These are phyloP conservation scores for Colletotrichum melonis DNA, from an alignment of 2,329 filamentous ascomycete species.

Conservation along the genomic window DNA sequence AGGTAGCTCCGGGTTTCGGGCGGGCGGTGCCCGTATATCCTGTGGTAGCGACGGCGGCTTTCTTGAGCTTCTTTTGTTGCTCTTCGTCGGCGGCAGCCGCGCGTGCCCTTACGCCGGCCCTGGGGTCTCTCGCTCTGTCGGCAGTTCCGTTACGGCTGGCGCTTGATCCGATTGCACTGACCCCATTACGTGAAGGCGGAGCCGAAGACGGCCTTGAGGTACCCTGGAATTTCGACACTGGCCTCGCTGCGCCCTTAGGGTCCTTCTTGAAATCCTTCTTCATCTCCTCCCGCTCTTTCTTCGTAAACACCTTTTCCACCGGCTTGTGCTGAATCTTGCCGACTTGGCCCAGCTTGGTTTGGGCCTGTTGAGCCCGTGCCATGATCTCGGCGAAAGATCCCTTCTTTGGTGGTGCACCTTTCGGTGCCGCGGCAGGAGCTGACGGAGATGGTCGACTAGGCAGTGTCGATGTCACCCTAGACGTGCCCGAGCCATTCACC, in stretches of 20 bases:
- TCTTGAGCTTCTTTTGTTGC: slow-evolving; percentile 69
- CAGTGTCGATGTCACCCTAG: slow-evolving; percentile 8
- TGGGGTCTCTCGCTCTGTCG: slow-evolving; percentile 39
- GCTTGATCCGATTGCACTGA: slow-evolving; percentile 36
- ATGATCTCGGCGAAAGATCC: slow-evolving; percentile 81
- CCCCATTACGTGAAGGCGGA: slow-evolving; percentile 9
- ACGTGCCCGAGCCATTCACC: slow-evolving; percentile 11
- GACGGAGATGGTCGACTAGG: slow-evolving; percentile 43
- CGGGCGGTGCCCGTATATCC: slow-evolving; percentile 75
- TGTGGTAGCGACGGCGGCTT: slow-evolving; percentile 70
- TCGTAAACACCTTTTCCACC: slow-evolving; percentile 71
- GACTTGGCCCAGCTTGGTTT: slow-evolving; percentile 69
- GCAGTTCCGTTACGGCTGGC: slow-evolving; percentile 37
- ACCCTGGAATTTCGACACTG: slow-evolving; percentile 26
- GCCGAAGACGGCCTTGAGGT: slow-evolving; percentile 12
- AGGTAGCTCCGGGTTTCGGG: slow-evolving; percentile 58
- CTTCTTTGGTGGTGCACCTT: slow-evolving; percentile 69
- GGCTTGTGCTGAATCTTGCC: slow-evolving; percentile 82
- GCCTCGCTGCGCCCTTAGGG: slow-evolving; percentile 9
- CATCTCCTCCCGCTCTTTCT: slow-evolving; percentile 61
- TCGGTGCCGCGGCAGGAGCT: slow-evolving; percentile 54
- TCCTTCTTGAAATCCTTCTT: slow-evolving; percentile 55
- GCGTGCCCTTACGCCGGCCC: slow-evolving; percentile 30
- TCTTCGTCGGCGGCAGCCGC: slow-evolving; percentile 44
- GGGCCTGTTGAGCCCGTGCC: slow-evolving; percentile 75